phyloP scores from a whole-genome alignment of 1,139 yeast genomes.

The Debaryomyces robertsiae region DNA sequence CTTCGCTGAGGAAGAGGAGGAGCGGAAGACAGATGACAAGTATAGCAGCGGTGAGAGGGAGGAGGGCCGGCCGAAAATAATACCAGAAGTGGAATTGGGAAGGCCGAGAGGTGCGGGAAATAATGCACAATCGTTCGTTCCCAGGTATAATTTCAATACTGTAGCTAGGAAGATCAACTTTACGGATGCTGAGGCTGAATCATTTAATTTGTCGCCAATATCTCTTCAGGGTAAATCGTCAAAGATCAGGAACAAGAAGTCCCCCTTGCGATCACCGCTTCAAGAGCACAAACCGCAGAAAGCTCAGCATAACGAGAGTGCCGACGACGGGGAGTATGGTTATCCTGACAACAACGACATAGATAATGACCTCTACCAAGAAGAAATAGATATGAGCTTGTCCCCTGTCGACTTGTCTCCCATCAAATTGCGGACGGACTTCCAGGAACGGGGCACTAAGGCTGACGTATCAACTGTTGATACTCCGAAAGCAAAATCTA shows the following conservation, averaged over 20 bases:
- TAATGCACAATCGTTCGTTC: slow-evolving; percentile 5
- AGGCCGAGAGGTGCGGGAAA: slow-evolving; percentile 2
- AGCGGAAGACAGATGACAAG: slow-evolving; percentile 13
- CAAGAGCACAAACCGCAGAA: slow-evolving; percentile 22
- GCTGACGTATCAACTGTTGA: slow-evolving; percentile 4
- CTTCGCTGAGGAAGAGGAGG: slow-evolving; percentile 53
- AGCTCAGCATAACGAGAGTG: slow-evolving; percentile 10
- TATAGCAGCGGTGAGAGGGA: slow-evolving; percentile 12
- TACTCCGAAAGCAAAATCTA: slow-evolving; percentile 4
- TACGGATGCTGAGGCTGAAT: slow-evolving; percentile 40
- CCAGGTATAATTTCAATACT: slow-evolving; percentile 14
- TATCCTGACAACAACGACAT: slow-evolving; percentile 13
- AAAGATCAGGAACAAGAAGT: slow-evolving; percentile 26
- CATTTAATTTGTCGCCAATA: slow-evolving; percentile 36
- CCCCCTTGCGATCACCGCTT: slow-evolving; percentile 39
- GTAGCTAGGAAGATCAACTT: slow-evolving; percentile 43
- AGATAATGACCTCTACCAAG: slow-evolving; percentile 14
- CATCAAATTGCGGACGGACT: slow-evolving; percentile 7
- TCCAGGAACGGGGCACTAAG: slow-evolving; percentile 1
- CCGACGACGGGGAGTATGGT: slow-evolving; percentile 13
- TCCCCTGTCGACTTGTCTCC: slow-evolving; percentile 20
- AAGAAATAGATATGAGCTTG: slow-evolving; percentile 18
- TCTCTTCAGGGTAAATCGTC: slow-evolving; percentile 23
- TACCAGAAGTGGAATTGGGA: neutral
- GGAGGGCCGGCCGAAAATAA: slow-evolving; percentile 2